Evolutionary conservation across 345 rosid genomes (phyloP).

Genomic region (Kandelia obovata): DNA sequence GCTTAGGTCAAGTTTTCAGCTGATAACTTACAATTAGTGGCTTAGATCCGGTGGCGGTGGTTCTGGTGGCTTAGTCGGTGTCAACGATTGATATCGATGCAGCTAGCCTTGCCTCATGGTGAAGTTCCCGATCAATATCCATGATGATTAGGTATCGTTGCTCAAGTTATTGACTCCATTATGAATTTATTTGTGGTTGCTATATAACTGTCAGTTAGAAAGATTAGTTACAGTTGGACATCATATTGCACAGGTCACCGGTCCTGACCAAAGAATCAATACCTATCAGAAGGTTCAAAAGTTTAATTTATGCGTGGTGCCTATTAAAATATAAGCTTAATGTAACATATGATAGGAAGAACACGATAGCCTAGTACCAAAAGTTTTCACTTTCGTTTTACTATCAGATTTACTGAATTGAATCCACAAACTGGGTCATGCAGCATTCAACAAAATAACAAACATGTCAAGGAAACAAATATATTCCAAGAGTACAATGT

Average conservation of each 20-base stretch:
- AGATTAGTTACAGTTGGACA: neutral
- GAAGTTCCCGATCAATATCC: slow-evolving; percentile 42
- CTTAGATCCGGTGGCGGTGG: slow-evolving; percentile 23
- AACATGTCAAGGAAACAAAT: no score
- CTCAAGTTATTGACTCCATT: slow-evolving; percentile 1
- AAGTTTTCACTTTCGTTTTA: no score
- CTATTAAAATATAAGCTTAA: no score
- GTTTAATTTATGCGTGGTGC: no score
- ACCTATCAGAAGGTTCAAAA: no score
- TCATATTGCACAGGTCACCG: neutral
- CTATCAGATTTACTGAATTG: no score
- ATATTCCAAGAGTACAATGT: slow-evolving; percentile 45
- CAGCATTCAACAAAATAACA: no score
- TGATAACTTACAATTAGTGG: neutral
- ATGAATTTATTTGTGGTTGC: neutral
- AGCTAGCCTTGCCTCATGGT: slow-evolving; percentile 9
- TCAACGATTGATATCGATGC: slow-evolving; percentile 5
- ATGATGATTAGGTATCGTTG: slow-evolving; percentile 4
- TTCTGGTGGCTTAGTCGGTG: slow-evolving; percentile 1
- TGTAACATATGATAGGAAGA: no score
- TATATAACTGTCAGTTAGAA: neutral
- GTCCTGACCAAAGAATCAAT: no score
- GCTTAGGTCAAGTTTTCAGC: slow-evolving; percentile 23
- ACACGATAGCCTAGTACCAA: no score
- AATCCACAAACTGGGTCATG: no score